Conservation (phyloP, 257 asterid genomes). For the Fraxinus americana region DNA sequence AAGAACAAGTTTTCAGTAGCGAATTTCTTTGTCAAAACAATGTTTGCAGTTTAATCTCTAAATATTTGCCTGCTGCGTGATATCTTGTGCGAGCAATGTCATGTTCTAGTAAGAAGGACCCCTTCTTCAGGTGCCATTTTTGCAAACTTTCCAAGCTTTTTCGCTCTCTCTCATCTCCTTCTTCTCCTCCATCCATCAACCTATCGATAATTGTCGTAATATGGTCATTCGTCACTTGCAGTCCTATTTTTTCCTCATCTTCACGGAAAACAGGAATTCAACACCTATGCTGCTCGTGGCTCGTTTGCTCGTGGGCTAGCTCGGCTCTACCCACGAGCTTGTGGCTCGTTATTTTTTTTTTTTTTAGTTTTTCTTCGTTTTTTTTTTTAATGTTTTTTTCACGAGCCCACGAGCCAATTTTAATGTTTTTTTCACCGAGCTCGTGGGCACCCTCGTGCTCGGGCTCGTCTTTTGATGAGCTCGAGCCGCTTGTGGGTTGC, state of each 20-base stretch:
- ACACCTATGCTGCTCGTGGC: no score
- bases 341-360: no score
- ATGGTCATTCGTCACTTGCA: conserved; percentile 28
- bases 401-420: no score
- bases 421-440: no score
- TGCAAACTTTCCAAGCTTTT: conserved; percentile 33
- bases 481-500: no score
- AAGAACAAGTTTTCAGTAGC: neutral
- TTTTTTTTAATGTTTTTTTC: no score
- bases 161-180: conserved; percentile 29
- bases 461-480: no score
- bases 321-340: no score
- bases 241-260: conserved; percentile 11
- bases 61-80: neutral
- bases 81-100: conserved; percentile 13
- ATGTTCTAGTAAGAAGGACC: conserved; percentile 18
- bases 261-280: conserved; percentile 18
- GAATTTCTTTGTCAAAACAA: neutral
- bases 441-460: no score
- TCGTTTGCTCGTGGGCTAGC: no score
- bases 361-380: no score
- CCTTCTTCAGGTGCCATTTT: conserved; percentile 26
- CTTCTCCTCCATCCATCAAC: conserved; percentile 36
- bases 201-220: conserved; percentile 23
- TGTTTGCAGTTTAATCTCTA: neutral